These are phyloP conservation scores for Lophiostoma macrostomum DNA, from an alignment of 495 filamentous ascomycete species.

Conservation along the genomic window DNA sequence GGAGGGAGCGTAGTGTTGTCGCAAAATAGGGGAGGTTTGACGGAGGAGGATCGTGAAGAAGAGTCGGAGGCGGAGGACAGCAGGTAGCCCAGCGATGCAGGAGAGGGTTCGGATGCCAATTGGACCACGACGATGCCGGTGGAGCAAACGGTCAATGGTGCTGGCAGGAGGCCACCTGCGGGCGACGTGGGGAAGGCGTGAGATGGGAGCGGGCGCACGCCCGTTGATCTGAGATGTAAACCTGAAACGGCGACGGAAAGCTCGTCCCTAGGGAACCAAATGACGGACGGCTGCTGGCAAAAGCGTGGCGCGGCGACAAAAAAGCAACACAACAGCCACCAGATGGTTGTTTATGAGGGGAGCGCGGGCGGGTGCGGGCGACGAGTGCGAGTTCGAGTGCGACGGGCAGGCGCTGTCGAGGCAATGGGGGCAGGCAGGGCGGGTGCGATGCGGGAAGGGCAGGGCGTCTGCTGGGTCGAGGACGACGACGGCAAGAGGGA, in stretches of 20 bases:
- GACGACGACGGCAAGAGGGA: not conserved
- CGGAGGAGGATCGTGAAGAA: not conserved
- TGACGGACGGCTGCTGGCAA: not conserved
- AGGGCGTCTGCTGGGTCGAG: not conserved
- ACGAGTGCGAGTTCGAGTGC: not conserved
- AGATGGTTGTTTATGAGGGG: not conserved
- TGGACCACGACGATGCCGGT: not conserved
- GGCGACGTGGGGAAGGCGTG: constrained; percentile 11
- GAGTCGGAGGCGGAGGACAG: constrained; percentile 1
- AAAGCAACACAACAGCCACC: not conserved
- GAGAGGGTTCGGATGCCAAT: no score
- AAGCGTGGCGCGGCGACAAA: not conserved
- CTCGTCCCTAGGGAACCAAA: not conserved
- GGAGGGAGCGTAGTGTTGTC: constrained; percentile 22
- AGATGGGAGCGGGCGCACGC: constrained; percentile 13
- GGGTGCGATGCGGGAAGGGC: not conserved
- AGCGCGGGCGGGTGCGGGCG: constrained; percentile 1
- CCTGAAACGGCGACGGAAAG: constrained; percentile 26
- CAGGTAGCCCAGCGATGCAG: not conserved
- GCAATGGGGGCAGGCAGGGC: not conserved
- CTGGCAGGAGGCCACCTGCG: not conserved
- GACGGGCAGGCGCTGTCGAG: not conserved
- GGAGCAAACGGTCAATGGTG: not conserved
- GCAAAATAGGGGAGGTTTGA: constrained; percentile 15
- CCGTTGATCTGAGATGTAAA: constrained; percentile 21